phyloP scores from a whole-genome alignment of 1,284 basidiomycete species.

The Cryptococcus sp. region DNA sequence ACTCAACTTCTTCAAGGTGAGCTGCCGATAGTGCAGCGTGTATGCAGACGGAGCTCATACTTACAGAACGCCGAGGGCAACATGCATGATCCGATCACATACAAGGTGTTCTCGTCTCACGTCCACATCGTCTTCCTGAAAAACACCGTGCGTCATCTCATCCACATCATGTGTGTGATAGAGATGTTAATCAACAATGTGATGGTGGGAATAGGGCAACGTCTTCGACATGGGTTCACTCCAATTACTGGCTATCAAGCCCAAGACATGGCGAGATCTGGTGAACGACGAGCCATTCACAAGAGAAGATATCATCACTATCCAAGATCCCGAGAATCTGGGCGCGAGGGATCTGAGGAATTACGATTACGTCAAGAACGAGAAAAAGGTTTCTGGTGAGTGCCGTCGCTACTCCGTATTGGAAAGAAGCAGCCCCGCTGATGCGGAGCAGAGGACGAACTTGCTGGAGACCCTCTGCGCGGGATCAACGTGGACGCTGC shows the following conservation, averaged over 20 bases:
- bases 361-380: constrained; percentile 54
- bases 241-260: constrained; percentile 68
- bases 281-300: constrained; percentile 82
- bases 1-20: constrained; percentile 73
- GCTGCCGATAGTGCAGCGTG: not conserved
- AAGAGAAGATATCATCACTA: constrained; percentile 86
- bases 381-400: constrained; percentile 50
- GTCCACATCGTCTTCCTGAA: constrained; percentile 88
- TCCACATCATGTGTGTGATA: not conserved
- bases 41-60: constrained; percentile 56
- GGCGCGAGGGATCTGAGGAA: constrained; percentile 50
- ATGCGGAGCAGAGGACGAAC: constrained; percentile 34
- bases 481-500: constrained; percentile 56
- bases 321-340: constrained; percentile 63
- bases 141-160: constrained; percentile 59
- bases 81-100: constrained; percentile 86
- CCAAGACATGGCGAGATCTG: constrained; percentile 72
- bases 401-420: not conserved
- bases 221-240: constrained; percentile 58
- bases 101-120: constrained; percentile 88
- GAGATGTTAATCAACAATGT: not conserved
- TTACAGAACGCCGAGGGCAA: constrained; percentile 64
- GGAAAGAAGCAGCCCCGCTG: not conserved
- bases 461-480: constrained; percentile 47
- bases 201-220: constrained; percentile 43